A percentile compares a stretch with the other conserved stretches of the same genome.
Conservation (phyloP, 495 filamentous ascomycete species). For the Friedmanniomyces endolithicus region DNA sequence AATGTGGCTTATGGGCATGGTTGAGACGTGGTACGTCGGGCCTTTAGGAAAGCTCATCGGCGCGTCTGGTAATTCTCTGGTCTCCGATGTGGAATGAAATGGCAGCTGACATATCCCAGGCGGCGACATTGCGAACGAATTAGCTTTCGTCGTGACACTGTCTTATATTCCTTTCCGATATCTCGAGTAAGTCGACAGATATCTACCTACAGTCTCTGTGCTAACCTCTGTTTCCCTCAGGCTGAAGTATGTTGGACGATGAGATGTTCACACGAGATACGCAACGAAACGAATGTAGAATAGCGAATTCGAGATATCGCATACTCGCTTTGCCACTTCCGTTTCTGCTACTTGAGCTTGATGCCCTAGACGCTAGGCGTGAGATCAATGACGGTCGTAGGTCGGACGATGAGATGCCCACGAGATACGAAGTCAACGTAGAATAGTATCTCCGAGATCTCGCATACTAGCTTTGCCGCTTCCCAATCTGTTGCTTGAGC, state of each 20-base stretch:
- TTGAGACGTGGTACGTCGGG: slow-evolving; percentile 20
- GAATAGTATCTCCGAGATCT: no score
- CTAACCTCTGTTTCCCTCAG: neutral
- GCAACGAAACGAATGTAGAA: no score
- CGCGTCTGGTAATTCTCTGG: slow-evolving; percentile 20
- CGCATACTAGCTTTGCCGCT: no score
- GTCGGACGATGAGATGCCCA: no score
- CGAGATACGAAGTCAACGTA: no score
- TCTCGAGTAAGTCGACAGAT: slow-evolving; percentile 22
- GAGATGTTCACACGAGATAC: no score
- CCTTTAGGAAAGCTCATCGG: slow-evolving; percentile 15
- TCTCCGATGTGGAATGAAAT: neutral
- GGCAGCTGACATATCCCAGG: neutral
- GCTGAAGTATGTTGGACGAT: slow-evolving; percentile 21
- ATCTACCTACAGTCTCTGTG: neutral
- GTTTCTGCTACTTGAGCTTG: no score
- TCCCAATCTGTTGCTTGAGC: no score
- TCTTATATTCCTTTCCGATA: slow-evolving; percentile 33
- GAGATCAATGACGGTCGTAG: no score
- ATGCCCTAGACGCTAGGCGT: no score
- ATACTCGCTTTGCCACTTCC: no score
- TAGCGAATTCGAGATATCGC: no score
- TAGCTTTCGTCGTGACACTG: slow-evolving; percentile 36
- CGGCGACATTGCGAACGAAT: slow-evolving; percentile 47
- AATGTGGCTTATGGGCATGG: slow-evolving; percentile 41